A percentile compares a stretch with the other conserved stretches of the same genome.
Evolutionary conservation across 805 yeast species (phyloP).

Genomic region (Sporopachydermia lactativora): DNA sequence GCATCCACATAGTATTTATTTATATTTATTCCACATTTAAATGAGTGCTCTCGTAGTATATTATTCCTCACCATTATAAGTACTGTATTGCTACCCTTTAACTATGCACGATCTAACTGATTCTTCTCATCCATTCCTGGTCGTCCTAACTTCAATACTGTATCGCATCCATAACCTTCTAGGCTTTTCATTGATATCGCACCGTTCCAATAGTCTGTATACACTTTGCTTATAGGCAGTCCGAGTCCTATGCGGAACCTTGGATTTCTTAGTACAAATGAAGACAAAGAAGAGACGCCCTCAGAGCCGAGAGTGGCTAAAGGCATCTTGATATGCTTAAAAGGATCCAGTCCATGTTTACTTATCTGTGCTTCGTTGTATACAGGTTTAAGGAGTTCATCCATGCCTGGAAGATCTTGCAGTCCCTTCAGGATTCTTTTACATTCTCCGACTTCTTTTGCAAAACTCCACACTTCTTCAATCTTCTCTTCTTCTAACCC

Average conservation of each 20-base stretch:
- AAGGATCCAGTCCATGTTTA: neutral
- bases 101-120: conserved; percentile 58
- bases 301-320: neutral
- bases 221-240: conserved; percentile 82
- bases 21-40: no score
- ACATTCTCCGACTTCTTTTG: conserved; percentile 26
- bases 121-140: conserved; percentile 53
- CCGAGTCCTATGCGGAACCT: conserved; percentile 75
- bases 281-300: conserved; percentile 39
- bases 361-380: neutral
- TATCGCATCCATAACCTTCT: conserved; percentile 89
- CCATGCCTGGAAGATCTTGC: neutral
- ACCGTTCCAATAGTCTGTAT: conserved; percentile 96
- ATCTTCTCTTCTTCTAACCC: conserved; percentile 55
- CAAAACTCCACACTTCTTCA: conserved; percentile 74
- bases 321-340: neutral
- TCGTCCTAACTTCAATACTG: conserved; percentile 63
- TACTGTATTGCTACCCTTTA: no score
- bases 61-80: no score
- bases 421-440: neutral
- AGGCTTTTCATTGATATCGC: conserved; percentile 67
- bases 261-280: conserved; percentile 59
- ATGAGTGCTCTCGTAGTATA: no score
- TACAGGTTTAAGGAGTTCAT: neutral
- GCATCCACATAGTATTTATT: no score